Base-by-base conservation (phyloP, 257 asterid species). In the Ilex aquifolium region DNA sequence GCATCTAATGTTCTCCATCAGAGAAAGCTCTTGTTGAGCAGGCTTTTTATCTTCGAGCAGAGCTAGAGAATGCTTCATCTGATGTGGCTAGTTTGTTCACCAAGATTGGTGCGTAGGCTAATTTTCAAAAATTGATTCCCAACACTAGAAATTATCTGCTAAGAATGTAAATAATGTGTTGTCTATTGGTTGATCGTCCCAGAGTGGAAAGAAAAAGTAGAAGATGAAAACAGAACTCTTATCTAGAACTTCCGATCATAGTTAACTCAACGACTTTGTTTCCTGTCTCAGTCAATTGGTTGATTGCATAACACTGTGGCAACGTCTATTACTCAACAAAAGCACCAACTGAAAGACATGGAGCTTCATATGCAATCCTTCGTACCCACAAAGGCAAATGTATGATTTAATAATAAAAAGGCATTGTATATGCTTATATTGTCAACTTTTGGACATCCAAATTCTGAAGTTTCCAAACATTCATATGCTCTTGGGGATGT, bases 281-380 rank as follows among this genome's bases (percentile, higher is more conserved):
- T n/a, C n/a, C n/a, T n/a, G n/a, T n/a, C n/a, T n/a, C n/a, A n/a
- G n/a, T n/a, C n/a, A n/a, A n/a, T n/a, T n/a, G n/a, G n/a, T 93
- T 67, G 95, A 90, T 70, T 93, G 82, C 97, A 93, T 65, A 85
- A 80, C 74, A 65, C 88, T 62, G 84, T 93, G 72, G 91, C 99
- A 73, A 79, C 90, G 60, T 85, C 99, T 13, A 85, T 94, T n/a
- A 82, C 85, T 61, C 87, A 87, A 74, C 99, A 93, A 79, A 95
- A 90, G 67, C 81, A 81, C 56, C 95, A 85, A 68, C 79, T 93
- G 65, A 85, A 87, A 72, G 90, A 76, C 72, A 93, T 93, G 95
- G 94, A 93, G 80, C 92, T 87, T 74, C 96, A 93, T 75, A 89
- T 93, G 99, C 89, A 83, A 69, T 82, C 87, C 62, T 93, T 93